These are phyloP conservation scores for Saturnispora halmiae DNA, from an alignment of 805 yeast genomes.

Conservation along the genomic window DNA sequence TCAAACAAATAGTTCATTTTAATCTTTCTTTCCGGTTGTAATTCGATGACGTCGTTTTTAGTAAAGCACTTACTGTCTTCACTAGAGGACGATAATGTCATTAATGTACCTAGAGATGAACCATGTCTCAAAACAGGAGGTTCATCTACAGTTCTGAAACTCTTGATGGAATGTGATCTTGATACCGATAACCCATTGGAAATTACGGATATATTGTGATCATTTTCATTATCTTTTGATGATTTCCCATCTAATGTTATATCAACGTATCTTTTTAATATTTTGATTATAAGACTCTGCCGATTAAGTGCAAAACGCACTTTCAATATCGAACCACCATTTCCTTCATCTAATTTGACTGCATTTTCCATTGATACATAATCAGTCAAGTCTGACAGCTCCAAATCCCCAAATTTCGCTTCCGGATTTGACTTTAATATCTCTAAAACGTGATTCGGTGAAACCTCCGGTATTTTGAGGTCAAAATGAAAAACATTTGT, in stretches of 20 bases:
- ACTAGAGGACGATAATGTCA: too few species aligned
- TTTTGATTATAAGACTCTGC: conserved; percentile 8
- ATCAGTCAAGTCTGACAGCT: conserved; percentile 10
- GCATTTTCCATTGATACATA: conserved; percentile 12
- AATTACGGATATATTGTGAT: too few species aligned
- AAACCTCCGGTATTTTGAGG: background rate
- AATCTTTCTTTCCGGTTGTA: conserved; percentile 6
- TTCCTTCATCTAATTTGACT: conserved; percentile 22
- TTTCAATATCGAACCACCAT: conserved; percentile 25
- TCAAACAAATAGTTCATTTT: conserved; percentile 13
- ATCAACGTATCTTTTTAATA: conserved; percentile 7
- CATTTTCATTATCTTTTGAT: too few species aligned
- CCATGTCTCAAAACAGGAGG: too few species aligned
- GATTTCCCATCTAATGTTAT: too few species aligned
- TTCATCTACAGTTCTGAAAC: too few species aligned
- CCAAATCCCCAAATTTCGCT: conserved; percentile 1
- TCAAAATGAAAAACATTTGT: conserved; percentile 3
- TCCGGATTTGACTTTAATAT: conserved; percentile 1
- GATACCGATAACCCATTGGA: background rate
- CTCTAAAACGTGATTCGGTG: background rate
- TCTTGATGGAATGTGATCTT: conserved; percentile 2
- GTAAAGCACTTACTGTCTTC: too few species aligned
- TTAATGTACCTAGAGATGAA: too few species aligned
- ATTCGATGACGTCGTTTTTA: background rate
- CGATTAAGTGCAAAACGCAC: conserved; percentile 11